Conservation (phyloP, 1,284 basidiomycete genomes). For the Rhodotorula sp. region DNA sequence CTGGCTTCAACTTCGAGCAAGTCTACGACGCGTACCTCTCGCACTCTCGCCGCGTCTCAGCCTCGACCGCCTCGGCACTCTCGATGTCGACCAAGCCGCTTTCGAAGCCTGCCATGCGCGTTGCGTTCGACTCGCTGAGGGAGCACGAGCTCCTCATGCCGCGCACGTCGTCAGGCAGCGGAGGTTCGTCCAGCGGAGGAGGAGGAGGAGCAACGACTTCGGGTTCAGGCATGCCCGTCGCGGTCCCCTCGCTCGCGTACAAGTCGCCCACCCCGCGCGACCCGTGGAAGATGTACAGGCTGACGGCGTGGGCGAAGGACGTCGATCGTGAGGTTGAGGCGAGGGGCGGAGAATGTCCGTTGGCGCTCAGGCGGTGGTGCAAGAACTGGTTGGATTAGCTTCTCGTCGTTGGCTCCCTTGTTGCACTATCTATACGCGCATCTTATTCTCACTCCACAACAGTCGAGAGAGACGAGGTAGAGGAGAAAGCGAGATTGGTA, state of each 20-base stretch:
- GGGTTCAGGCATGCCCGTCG: conserved; percentile 8
- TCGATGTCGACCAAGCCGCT: conserved; percentile 7
- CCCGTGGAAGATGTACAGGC: conserved; percentile 37
- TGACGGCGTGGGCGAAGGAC: conserved; percentile 39
- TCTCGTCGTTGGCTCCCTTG: not conserved
- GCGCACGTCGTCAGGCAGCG: conserved; percentile 15
- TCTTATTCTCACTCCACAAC: not conserved
- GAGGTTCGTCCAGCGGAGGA: not conserved
- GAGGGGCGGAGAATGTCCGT: conserved; percentile 33
- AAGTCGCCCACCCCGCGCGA: conserved; percentile 18
- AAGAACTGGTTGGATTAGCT: conserved; percentile 35
- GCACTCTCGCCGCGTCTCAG: conserved; percentile 18
- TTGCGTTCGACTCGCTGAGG: conserved; percentile 41
- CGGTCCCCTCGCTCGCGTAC: conserved; percentile 8
- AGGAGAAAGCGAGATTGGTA: not conserved
- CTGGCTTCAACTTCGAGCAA: conserved; percentile 43
- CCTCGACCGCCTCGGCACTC: conserved; percentile 21
- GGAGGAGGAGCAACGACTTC: conserved; percentile 1
- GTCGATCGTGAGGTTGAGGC: conserved; percentile 39
- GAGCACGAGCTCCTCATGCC: conserved; percentile 35
- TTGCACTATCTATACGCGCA: not conserved
- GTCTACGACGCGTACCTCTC: conserved; percentile 36
- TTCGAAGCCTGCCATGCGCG: conserved; percentile 5
- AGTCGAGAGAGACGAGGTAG: too few species aligned
- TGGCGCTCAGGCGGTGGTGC: conserved; percentile 37